A percentile compares a stretch with the other conserved stretches of the same genome.
Conservation (phyloP, 495 filamentous ascomycete species). For the Neurospora tetrasperma region DNA sequence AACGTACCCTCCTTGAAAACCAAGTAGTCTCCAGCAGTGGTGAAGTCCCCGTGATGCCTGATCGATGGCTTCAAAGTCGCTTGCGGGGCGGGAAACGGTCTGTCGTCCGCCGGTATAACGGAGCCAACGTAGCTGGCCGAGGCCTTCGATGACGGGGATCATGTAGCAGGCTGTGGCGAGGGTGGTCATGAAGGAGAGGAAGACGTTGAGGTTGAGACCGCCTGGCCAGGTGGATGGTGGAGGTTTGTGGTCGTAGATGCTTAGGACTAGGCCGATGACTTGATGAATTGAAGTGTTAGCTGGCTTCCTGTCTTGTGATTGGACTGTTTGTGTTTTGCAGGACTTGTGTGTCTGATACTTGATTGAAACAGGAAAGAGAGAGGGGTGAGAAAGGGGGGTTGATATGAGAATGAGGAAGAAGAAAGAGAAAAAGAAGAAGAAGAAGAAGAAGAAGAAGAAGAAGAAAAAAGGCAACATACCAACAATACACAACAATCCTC, state of each 20-base stretch:
- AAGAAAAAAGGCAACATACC: background rate
- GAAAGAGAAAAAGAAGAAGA: background rate
- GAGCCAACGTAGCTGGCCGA: conserved; percentile 34
- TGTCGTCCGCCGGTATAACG: conserved; percentile 22
- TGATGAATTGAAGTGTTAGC: background rate
- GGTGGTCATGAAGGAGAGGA: conserved; percentile 31
- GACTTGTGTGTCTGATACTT: too few species aligned
- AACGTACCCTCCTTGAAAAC: conserved; percentile 3
- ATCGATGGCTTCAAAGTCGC: conserved; percentile 31
- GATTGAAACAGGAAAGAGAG: too few species aligned
- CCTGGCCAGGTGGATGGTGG: conserved; percentile 29
- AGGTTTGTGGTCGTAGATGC: conserved; percentile 25
- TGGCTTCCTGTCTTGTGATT: background rate
- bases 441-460: background rate
- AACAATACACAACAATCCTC: background rate
- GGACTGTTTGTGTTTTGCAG: too few species aligned
- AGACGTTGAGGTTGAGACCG: conserved; percentile 31
- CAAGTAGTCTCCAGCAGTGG: conserved; percentile 2
- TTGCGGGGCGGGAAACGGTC: conserved; percentile 16
- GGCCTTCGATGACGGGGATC: conserved; percentile 23
- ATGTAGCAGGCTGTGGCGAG: conserved; percentile 27
- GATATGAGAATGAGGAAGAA: background rate
- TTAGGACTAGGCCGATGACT: conserved; percentile 25
- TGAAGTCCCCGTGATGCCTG: conserved; percentile 26
- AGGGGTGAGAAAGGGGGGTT: background rate